These are phyloP conservation scores for Diaporthe sp. DNA, from an alignment of 2,329 filamentous ascomycete genomes.

Conservation along the genomic window DNA sequence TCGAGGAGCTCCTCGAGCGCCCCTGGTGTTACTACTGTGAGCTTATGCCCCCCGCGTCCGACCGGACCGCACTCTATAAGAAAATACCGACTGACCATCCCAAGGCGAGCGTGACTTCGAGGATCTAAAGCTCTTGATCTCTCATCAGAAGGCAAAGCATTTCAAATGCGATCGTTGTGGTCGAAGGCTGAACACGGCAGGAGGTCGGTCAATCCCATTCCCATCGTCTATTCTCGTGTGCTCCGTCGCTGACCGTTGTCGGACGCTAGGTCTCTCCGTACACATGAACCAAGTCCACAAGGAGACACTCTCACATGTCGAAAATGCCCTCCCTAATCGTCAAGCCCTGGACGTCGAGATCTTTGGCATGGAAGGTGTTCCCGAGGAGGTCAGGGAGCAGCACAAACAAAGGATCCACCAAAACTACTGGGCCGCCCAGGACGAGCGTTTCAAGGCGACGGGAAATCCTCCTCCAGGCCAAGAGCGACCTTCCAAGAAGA, in stretches of 20 bases:
- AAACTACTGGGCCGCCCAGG: slow-evolving; percentile 87
- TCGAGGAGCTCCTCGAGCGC: slow-evolving; percentile 88
- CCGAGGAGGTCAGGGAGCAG: slow-evolving; percentile 84
- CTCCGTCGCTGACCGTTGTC: slow-evolving; percentile 30
- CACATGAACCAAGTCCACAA: slow-evolving; percentile 99
- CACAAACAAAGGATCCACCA: slow-evolving; percentile 90
- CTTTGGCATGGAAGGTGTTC: slow-evolving; percentile 98
- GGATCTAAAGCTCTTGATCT: slow-evolving; percentile 95
- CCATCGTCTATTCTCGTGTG: neutral
- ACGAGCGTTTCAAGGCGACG: slow-evolving; percentile 83
- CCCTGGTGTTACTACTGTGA: slow-evolving; percentile 98
- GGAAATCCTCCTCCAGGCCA: slow-evolving; percentile 85
- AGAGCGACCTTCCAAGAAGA: slow-evolving; percentile 75
- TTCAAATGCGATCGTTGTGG: slow-evolving; percentile 97
- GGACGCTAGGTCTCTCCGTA: slow-evolving; percentile 82
- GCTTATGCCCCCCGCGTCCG: slow-evolving; percentile 43
- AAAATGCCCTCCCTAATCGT: slow-evolving; percentile 91
- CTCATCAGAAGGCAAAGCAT: slow-evolving; percentile 99
- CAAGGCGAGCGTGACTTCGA: slow-evolving; percentile 94
- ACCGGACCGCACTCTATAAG: slow-evolving; percentile 16
- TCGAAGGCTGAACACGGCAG: slow-evolving; percentile 90
- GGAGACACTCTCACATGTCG: slow-evolving; percentile 86
- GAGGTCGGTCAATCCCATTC: slow-evolving; percentile 72
- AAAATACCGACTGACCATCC: slow-evolving; percentile 44
- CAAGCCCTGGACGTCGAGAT: slow-evolving; percentile 93